Evolutionary conservation across 2,329 filamentous ascomycete species (phyloP).

Genomic region (Alternaria burnsii): DNA sequence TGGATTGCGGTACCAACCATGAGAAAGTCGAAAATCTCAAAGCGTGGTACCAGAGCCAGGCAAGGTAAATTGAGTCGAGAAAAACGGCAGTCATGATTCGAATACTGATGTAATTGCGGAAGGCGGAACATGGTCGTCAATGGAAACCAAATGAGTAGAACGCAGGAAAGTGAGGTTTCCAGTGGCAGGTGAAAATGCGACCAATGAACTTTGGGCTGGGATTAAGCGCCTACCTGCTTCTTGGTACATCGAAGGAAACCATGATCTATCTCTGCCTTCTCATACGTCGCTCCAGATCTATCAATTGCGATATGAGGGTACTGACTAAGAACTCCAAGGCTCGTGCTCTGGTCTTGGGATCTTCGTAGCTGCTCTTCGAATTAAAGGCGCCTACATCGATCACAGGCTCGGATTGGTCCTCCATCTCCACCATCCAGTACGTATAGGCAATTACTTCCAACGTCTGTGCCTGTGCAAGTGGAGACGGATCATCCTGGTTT

Average conservation of each 20-base stretch:
- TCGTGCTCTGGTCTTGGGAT: not conserved
- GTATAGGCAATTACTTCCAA: not conserved
- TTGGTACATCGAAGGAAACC: not conserved
- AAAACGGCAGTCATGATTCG: not conserved
- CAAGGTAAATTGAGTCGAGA: not conserved
- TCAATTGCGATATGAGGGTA: not conserved
- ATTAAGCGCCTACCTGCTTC: not conserved
- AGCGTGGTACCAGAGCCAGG: not conserved
- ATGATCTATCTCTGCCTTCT: not conserved
- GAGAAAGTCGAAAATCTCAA: not conserved
- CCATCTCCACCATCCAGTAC: not conserved
- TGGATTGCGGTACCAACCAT: not conserved
- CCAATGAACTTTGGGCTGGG: not conserved
- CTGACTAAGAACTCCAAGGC: not conserved
- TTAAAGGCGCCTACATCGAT: not conserved
- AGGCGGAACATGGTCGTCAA: not conserved
- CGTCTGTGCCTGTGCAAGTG: not conserved
- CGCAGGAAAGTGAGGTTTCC: not conserved
- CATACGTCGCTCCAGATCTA: not conserved
- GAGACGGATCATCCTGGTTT: not conserved
- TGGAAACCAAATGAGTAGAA: not conserved
- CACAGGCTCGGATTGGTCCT: not conserved
- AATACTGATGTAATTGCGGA: not conserved
- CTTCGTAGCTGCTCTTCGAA: not conserved
- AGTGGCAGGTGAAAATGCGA: not conserved